phyloP scores from a whole-genome alignment of 164 flowering plant genomes.

The Umbilicus rupestris region DNA sequence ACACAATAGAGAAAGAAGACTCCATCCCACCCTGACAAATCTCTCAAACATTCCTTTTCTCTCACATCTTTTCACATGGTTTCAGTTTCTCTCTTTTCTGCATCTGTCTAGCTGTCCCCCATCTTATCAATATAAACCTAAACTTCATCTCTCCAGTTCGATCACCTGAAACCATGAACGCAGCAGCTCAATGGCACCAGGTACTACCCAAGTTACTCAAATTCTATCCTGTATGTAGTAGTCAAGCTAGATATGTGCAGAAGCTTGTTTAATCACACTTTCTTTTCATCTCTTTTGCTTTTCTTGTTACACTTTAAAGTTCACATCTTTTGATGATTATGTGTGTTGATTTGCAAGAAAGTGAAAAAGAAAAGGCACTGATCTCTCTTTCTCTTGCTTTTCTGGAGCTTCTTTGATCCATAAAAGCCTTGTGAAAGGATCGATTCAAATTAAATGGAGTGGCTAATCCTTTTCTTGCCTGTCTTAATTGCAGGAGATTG shows the following conservation, averaged over 20 bases:
- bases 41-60: conserved; percentile 5
- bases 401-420: background rate
- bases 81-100: background rate
- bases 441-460: conserved; percentile 4
- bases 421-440: background rate
- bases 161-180: conserved; percentile 6
- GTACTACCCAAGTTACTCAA: conserved; percentile 16
- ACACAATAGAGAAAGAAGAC: conserved; percentile 7
- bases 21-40: conserved; percentile 3
- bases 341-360: conserved; percentile 4
- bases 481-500: conserved; percentile 44
- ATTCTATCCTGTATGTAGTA: background rate
- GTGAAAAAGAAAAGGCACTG: conserved; percentile 6
- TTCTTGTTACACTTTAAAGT: conserved; percentile 7
- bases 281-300: background rate
- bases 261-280: conserved; percentile 3
- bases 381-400: conserved; percentile 1
- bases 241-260: background rate
- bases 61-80: conserved; percentile 7
- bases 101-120: background rate
- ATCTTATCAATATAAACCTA: conserved; percentile 1
- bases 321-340: conserved; percentile 9
- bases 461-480: conserved; percentile 3
- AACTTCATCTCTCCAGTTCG: background rate
- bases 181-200: conserved; percentile 7